phyloP scores from a whole-genome alignment of 2,329 filamentous ascomycete species.

The Aspergillus intermedius region DNA sequence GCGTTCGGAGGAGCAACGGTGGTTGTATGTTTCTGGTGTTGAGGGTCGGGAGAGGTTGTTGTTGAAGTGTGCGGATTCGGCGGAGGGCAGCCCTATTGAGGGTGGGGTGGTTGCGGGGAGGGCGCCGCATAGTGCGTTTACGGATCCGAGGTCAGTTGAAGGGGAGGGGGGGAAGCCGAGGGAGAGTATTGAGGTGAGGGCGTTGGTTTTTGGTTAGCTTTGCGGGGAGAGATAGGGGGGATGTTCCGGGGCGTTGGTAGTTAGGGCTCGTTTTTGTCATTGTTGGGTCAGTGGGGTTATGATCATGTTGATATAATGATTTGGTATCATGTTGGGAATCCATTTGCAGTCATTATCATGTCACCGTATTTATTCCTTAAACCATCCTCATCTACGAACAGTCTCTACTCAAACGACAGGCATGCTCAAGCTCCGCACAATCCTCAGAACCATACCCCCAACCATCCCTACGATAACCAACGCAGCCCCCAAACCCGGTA shows the following conservation, averaged over 20 bases:
- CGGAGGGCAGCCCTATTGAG: not conserved
- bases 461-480: not conserved
- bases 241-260: no score
- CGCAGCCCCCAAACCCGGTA: not conserved
- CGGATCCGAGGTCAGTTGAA: constrained; percentile 58
- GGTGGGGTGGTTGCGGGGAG: constrained; percentile 40
- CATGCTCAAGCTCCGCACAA: not conserved
- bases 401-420: not conserved
- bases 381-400: not conserved
- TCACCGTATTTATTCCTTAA: not conserved
- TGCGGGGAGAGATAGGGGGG: not conserved
- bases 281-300: no score
- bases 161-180: constrained; percentile 62
- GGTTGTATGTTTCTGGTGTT: constrained; percentile 79
- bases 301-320: no score
- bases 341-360: no score
- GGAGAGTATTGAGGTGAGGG: constrained; percentile 85
- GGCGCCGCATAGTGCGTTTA: constrained; percentile 71
- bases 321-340: no score
- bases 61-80: constrained; percentile 66
- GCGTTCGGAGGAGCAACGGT: constrained; percentile 57
- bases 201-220: constrained; percentile 66
- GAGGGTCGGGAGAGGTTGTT: constrained; percentile 63
- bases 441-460: not conserved
- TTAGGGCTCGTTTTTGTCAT: no score